Evolutionary conservation across 1,284 basidiomycete species (phyloP).

Genomic region (Moesziomyces antarcticus): DNA sequence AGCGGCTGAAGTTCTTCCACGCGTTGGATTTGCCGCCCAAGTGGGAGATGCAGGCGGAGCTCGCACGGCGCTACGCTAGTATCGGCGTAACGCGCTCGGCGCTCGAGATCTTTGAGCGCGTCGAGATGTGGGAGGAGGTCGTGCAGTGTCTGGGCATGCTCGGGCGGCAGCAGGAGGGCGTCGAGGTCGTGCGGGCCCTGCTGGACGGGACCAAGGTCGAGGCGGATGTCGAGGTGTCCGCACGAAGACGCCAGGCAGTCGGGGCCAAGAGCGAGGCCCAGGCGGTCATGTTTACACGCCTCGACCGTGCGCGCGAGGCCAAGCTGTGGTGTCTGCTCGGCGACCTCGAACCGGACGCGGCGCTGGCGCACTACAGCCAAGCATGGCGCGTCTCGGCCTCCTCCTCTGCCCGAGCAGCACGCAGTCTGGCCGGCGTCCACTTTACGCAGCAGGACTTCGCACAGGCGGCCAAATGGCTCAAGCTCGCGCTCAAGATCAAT

Average conservation of each 20-base stretch:
- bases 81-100: slow-evolving; percentile 64
- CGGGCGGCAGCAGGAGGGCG: slow-evolving; percentile 58
- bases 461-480: slow-evolving; percentile 75
- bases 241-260: slow-evolving; percentile 30
- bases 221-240: slow-evolving; percentile 50
- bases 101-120: slow-evolving; percentile 63
- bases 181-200: slow-evolving; percentile 62
- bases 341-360: slow-evolving; percentile 79
- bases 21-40: slow-evolving; percentile 61
- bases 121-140: slow-evolving; percentile 67
- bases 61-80: slow-evolving; percentile 58
- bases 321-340: slow-evolving; percentile 96
- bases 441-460: slow-evolving; percentile 78
- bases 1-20: slow-evolving; percentile 64
- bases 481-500: slow-evolving; percentile 84
- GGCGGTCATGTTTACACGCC: slow-evolving; percentile 70
- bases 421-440: slow-evolving; percentile 86
- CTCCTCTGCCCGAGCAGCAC: slow-evolving; percentile 87
- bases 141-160: slow-evolving; percentile 63
- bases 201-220: slow-evolving; percentile 62
- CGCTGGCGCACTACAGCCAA: slow-evolving; percentile 78
- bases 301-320: slow-evolving; percentile 80
- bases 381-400: slow-evolving; percentile 86
- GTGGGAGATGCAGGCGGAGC: slow-evolving; percentile 67
- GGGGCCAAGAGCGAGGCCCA: slow-evolving; percentile 59